Evolutionary conservation across 1,139 yeast species (phyloP), one percentile per base, ranked within the genome.

Genomic region (Yamadazyma atmosphaerica): DNA sequence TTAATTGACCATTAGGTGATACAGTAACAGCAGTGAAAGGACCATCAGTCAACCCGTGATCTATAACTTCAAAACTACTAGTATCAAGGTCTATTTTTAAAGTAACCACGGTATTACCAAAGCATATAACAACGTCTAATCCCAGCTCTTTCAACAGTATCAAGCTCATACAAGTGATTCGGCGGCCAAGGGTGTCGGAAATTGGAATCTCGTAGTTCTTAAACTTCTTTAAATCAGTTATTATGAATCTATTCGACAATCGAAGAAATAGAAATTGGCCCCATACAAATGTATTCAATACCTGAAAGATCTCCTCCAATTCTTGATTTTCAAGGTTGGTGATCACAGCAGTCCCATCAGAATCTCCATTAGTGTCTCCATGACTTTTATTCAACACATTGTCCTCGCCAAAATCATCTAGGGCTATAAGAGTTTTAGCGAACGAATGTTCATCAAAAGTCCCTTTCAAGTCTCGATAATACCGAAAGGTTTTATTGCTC

Each of bases 401-500:
- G 2, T 77, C 73, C 4, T 55, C 50, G 18, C 55, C 58, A 46
- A 64, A 56, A 30, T 68, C 67, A 9, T 53, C 55, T n/a, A 79
- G 61, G 0, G 55, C 55, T 12, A 59, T 54, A 17, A 60, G 47
- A 36, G 68, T 72, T 1, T 69, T 63, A 4, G 63, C 59, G 36
- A 60, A 74, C 33, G 45, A 39, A 44, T 62, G 56, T 45, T 83
- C 87, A 35, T 74, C 71, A 52, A 82, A 81, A 38, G 77, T 79
- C 4, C 88, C 87, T 25, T 77, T 77, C 45, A 86, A 79, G 49
- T 86, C 90, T 35, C 74, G 63, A 55, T 89, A 90, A 35, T 74
- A 65, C 43, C 96, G 65, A 30, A 77, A 77, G 26, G 69, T 67
- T 1, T 88, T 74, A 41, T 72, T 71, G 28, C 72, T 74, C 22